Base-by-base conservation (phyloP, 73 alveolate genomes). In the Effrenium voratum region DNA sequence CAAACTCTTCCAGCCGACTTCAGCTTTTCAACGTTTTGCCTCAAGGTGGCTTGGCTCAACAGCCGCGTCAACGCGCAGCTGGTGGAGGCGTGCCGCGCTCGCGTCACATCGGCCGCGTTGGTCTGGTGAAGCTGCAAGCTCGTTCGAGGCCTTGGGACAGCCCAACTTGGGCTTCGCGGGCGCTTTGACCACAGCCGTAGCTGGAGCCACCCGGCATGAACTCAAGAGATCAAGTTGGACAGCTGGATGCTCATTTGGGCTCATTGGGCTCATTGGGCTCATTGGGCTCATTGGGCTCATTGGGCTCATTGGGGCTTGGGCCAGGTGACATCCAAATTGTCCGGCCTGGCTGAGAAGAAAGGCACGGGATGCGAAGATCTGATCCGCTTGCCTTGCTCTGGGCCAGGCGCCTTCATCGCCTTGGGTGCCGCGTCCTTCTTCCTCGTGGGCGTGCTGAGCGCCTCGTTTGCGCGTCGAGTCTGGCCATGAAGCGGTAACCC, bases 11-110 rank as follows among this genome's bases (percentile, higher is more conserved):
- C n/a, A n/a, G n/a, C n/a, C n/a, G 72, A 22, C 16, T 57, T 22
- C 72, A 57, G 16, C 28, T 57, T 1, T 57, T 2, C 16, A 22
- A 57, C 28, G 28, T 57, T 57, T 57, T 57, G 28, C n/a, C 72
- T 22, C 16, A n/a, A 87, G 95, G 95, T 77, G 1, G 95, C 95
- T 6, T 87, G 95, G 95, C 43, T 87, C 41, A 87, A 87, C n/a
- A 72, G 95, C 49, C 57, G n/a, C 16, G 95, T 87, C 72, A 87
- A 87, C 32, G 63, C 49, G 36, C 95, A 72, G 50, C 40, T 70
- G 79, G 85, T 59, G n/a, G 43, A 60, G 72, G 70, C 75, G 68
- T 68, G 28, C 32, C 28, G 41, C 36, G 50, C 47, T 30, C 0
- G 10, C 22, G 38, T 43, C 32, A 40, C 59, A 30, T 40, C n/a